Evolutionary conservation across 148 eudicot species (phyloP).

Genomic region (Salicornia ramosissima): DNA sequence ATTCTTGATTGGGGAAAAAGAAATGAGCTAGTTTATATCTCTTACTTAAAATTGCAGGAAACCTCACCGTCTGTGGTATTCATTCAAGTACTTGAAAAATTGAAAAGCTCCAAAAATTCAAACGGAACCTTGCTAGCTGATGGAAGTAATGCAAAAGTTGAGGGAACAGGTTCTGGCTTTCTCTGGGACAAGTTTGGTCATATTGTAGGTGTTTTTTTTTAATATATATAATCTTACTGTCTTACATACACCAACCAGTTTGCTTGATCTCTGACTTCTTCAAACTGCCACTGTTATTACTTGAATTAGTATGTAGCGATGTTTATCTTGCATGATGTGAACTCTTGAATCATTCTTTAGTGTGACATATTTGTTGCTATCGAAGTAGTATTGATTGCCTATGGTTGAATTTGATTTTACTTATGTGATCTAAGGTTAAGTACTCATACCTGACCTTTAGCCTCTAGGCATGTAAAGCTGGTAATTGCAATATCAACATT

Average conservation of each 20-base stretch:
- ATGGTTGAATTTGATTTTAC: neutral
- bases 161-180: conserved; percentile 98
- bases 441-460: neutral
- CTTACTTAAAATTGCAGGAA: conserved; percentile 41
- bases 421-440: neutral
- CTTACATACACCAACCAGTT: too few relatives aligned
- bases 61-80: conserved; percentile 80
- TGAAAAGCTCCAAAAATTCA: conserved; percentile 42
- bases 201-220: conserved; percentile 54
- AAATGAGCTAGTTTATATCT: neutral
- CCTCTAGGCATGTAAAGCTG: neutral
- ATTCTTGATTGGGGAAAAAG: too few relatives aligned
- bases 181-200: conserved; percentile 97
- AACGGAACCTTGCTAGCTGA: conserved; percentile 37
- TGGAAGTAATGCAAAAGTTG: conserved; percentile 56
- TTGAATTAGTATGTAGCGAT: neutral
- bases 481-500: neutral
- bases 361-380: neutral
- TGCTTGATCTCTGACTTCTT: neutral
- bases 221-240: conserved; percentile 13
- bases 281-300: neutral
- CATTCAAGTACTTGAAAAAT: conserved; percentile 58
- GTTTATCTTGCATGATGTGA: neutral
- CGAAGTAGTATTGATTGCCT: neutral
- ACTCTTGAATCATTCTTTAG: neutral